Conservation (phyloP, 2,329 filamentous ascomycete species). For the Exophiala lecanii-corni region DNA sequence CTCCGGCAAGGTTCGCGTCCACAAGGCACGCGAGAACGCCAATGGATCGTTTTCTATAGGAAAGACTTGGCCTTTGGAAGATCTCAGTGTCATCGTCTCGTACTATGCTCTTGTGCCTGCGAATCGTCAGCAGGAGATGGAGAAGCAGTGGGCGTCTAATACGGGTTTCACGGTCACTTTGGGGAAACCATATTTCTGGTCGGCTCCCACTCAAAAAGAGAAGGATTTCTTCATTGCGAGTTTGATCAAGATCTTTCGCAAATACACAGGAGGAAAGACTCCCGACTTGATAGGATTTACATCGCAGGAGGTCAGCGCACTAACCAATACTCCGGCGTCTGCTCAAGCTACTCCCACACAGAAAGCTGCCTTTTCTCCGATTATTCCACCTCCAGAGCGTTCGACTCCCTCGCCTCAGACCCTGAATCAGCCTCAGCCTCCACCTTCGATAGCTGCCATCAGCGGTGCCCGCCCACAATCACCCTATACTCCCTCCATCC, state of each 20-base stretch:
- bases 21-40: slow-evolving; percentile 93
- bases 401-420: slow-evolving; percentile 11
- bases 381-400: slow-evolving; percentile 22
- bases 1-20: slow-evolving; percentile 86
- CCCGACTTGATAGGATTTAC: slow-evolving; percentile 82
- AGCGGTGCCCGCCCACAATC: slow-evolving; percentile 20
- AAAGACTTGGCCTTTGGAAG: slow-evolving; percentile 96
- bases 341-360: slow-evolving; percentile 22
- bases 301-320: slow-evolving; percentile 67
- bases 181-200: slow-evolving; percentile 95
- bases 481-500: slow-evolving; percentile 13
- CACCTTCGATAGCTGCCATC: slow-evolving; percentile 14
- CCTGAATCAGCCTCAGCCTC: background rate
- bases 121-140: slow-evolving; percentile 56
- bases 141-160: slow-evolving; percentile 71
- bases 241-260: slow-evolving; percentile 90
- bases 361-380: slow-evolving; percentile 23
- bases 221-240: slow-evolving; percentile 99
- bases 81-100: slow-evolving; percentile 76
- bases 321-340: slow-evolving; percentile 52
- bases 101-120: slow-evolving; percentile 61
- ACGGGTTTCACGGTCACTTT: slow-evolving; percentile 84
- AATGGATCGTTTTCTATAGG: slow-evolving; percentile 96
- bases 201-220: slow-evolving; percentile 87
- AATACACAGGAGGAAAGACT: slow-evolving; percentile 83